Evolutionary conservation across 345 rosid genomes (phyloP).

Genomic region (Corymbia maculata): DNA sequence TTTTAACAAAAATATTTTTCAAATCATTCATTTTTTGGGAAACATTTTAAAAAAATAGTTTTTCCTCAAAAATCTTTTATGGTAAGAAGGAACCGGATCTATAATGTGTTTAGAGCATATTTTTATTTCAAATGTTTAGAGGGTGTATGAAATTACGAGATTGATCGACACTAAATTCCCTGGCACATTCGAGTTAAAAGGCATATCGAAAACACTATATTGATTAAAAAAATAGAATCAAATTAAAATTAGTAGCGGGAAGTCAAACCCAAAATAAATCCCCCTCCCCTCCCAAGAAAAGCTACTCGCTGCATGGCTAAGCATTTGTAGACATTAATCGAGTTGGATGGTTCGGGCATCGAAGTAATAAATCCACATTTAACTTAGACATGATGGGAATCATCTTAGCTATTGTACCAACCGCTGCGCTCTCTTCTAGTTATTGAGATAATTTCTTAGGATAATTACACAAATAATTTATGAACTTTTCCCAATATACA

Average conservation of each 20-base stretch:
- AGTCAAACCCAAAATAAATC: neutral
- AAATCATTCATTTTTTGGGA: neutral
- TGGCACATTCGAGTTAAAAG: neutral
- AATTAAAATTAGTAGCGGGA: neutral
- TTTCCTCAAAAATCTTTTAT: neutral
- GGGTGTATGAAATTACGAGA: neutral
- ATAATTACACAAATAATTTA: too few species aligned
- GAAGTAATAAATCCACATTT: neutral
- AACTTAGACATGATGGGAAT: neutral
- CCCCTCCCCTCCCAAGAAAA: neutral
- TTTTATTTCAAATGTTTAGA: neutral
- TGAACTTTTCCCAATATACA: rapidly evolving
- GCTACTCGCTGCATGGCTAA: neutral
- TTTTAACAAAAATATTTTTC: neutral
- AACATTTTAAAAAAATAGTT: neutral
- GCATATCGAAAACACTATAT: neutral
- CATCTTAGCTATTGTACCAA: neutral
- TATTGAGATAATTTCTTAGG: too few species aligned
- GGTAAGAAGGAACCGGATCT: neutral
- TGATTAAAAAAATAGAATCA: neutral
- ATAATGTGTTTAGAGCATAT: neutral
- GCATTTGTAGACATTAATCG: neutral
- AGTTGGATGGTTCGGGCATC: neutral
- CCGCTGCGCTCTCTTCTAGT: neutral
- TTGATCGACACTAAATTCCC: neutral